Conservation (phyloP, 768 basidiomycete species). For the Boletus coccyginus region DNA sequence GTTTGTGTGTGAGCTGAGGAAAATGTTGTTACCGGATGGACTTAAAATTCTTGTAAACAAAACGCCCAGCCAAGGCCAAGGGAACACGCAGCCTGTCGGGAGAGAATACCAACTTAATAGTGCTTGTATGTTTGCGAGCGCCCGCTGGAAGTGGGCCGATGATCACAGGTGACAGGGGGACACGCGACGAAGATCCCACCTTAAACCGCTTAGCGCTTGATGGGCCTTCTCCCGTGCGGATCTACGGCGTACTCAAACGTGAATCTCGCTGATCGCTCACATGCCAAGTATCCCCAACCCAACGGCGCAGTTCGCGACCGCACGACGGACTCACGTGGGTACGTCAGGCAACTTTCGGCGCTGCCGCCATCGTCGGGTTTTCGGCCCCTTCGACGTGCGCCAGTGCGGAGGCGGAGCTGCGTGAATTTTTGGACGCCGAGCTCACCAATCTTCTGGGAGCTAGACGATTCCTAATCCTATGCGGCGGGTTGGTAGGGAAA, state of each 20-base stretch:
- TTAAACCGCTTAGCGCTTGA: neutral
- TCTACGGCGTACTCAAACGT: conserved; percentile 4
- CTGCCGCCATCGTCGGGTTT: neutral
- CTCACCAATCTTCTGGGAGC: too few relatives aligned
- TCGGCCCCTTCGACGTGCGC: neutral
- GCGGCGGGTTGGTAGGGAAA: neutral
- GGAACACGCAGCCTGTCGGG: neutral
- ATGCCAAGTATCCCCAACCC: neutral
- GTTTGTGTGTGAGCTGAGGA: neutral
- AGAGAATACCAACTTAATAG: neutral
- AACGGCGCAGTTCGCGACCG: neutral
- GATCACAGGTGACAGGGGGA: conserved; percentile 16
- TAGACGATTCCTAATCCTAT: neutral
- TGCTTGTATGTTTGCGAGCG: neutral
- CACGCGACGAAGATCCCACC: conserved; percentile 10
- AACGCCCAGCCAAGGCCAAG: neutral
- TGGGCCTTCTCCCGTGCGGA: neutral
- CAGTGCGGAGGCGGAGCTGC: too few relatives aligned
- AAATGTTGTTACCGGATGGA: too few relatives aligned
- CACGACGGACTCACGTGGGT: neutral
- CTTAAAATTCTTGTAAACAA: too few relatives aligned
- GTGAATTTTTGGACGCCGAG: too few relatives aligned
- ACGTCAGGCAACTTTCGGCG: neutral
- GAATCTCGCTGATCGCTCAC: conserved; percentile 16
- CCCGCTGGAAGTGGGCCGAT: neutral